Evolutionary conservation across 805 yeast species (phyloP).

Genomic region (Kluyveromyces aestuarii): DNA sequence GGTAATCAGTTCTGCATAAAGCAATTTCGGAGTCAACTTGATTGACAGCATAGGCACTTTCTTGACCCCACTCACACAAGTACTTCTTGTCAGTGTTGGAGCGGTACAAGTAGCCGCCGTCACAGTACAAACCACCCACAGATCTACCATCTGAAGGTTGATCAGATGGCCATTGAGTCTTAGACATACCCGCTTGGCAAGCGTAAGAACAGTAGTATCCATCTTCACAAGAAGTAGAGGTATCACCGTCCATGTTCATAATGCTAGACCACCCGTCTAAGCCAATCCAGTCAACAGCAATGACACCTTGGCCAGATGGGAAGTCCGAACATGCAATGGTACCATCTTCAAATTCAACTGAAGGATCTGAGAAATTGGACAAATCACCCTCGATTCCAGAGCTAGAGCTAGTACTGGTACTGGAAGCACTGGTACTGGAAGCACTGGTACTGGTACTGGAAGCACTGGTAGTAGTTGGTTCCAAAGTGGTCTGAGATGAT

Average conservation of each 20-base stretch:
- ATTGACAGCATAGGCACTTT: constrained; percentile 46
- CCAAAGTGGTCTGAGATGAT: constrained; percentile 10
- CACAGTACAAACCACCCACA: constrained; percentile 62
- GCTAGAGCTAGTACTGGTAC: constrained; percentile 28
- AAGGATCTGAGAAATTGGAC: constrained; percentile 38
- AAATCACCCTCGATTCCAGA: constrained; percentile 44
- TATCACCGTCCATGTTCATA: constrained; percentile 60
- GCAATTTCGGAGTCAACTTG: constrained; percentile 46
- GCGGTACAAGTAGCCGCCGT: constrained; percentile 54
- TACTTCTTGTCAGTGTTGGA: constrained; percentile 41
- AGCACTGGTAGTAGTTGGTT: constrained; percentile 9
- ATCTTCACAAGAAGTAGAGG: constrained; percentile 49
- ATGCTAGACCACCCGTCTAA: constrained; percentile 40
- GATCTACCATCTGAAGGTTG: constrained; percentile 65
- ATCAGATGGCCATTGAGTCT: constrained; percentile 66
- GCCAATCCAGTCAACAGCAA: constrained; percentile 46
- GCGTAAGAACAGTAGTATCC: constrained; percentile 72
- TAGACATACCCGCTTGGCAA: constrained; percentile 72
- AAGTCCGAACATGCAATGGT: constrained; percentile 52
- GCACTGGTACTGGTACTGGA: constrained; percentile 19
- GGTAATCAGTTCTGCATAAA: constrained; percentile 71
- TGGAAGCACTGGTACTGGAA: constrained; percentile 18
- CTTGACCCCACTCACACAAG: constrained; percentile 59
- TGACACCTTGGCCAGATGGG: constrained; percentile 65
- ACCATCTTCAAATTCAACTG: constrained; percentile 56